Base-by-base conservation (phyloP, 1,139 yeast genomes). In the Taphrina sp. region DNA sequence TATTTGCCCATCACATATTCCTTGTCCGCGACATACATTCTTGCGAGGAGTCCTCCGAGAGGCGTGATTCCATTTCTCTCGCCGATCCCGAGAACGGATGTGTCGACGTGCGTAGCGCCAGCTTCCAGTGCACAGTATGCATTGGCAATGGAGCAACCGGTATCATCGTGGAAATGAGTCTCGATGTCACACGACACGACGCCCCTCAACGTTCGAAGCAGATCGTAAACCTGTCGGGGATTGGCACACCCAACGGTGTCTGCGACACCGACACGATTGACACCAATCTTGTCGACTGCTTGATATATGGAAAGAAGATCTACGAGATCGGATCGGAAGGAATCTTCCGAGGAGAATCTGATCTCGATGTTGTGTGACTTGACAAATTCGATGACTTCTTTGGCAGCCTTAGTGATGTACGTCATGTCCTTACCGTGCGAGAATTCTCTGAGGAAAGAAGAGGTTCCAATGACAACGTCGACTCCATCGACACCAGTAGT, bases 361-460 rank as follows among this genome's bases (percentile, higher is more conserved):
- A 92, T 90, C 75, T 92, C 97, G 63, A 92, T 90, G 64, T 95
- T 95, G 75, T 92, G 92, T 59, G 95, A 83, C 79, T 92, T 92
- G 76, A 92, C 97, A 69, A 84, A 92, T 75, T 92, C 96, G 70
- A 92, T 92, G 61, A 92, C 98, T 74, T 92, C 97, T 64, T 92
- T 79, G 44, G 98, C 98, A 66, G 87, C 78, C 77, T 92, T 86
- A 67, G 97, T 95, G 72, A 92, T 92, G 76, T 92, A 92, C 72
- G 87, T 85, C 97, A 92, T 92, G 74, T 92, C 98, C 78, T 92
- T 92, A 70, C 98, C 98, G 71, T 92, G 97, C 19, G 96, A 86
- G 72, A 82, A 90, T 72, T 90, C 85, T 75, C 97, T 84, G 68
- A 92, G 77, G 72, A 89, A 92, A 72, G 87, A 95, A 17, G 97